Evolutionary conservation across 495 filamentous ascomycete species (phyloP).

Genomic region (Sporormia fimetaria): DNA sequence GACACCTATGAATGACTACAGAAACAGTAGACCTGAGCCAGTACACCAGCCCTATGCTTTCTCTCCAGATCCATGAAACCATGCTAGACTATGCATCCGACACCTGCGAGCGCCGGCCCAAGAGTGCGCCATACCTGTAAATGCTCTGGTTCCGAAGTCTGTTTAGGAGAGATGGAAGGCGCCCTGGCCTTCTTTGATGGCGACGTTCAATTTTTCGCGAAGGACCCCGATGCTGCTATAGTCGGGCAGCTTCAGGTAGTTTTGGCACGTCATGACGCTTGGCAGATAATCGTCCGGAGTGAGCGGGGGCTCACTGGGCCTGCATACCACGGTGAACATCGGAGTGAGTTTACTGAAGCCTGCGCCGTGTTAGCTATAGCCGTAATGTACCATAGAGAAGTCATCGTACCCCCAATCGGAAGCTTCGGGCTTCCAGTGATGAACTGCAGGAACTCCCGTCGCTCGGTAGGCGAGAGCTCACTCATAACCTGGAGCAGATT

Average conservation of each 20-base stretch:
- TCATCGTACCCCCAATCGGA: slow-evolving; percentile 80
- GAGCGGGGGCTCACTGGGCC: slow-evolving; percentile 88
- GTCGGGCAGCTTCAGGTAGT: slow-evolving; percentile 97
- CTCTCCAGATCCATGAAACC: too few species aligned
- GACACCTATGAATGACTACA: too few species aligned
- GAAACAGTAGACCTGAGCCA: too few species aligned
- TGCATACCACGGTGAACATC: slow-evolving; percentile 98
- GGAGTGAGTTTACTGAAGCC: slow-evolving; percentile 95
- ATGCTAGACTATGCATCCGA: too few species aligned
- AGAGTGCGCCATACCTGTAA: too few species aligned
- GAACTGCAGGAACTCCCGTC: slow-evolving; percentile 95
- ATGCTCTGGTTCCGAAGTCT: too few species aligned
- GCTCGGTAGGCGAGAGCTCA: slow-evolving; percentile 60
- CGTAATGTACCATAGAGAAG: slow-evolving; percentile 2
- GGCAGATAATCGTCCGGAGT: slow-evolving; percentile 94
- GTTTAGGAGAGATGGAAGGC: slow-evolving; percentile 88
- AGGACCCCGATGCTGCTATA: slow-evolving; percentile 75
- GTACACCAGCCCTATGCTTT: too few species aligned
- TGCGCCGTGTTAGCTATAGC: slow-evolving; percentile 33
- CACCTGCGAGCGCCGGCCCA: too few species aligned
- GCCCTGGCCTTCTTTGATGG: slow-evolving; percentile 94
- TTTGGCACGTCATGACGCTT: slow-evolving; percentile 99
- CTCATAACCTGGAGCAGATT: slow-evolving; percentile 95
- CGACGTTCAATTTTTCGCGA: slow-evolving; percentile 61
- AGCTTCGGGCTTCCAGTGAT: slow-evolving; percentile 97